Percentiles rank a stretch among this genome's conserved stretches.
These are phyloP conservation scores for Rasamsonia emersonii DNA, from an alignment of 2,329 filamentous ascomycete genomes.

Conservation along the genomic window DNA sequence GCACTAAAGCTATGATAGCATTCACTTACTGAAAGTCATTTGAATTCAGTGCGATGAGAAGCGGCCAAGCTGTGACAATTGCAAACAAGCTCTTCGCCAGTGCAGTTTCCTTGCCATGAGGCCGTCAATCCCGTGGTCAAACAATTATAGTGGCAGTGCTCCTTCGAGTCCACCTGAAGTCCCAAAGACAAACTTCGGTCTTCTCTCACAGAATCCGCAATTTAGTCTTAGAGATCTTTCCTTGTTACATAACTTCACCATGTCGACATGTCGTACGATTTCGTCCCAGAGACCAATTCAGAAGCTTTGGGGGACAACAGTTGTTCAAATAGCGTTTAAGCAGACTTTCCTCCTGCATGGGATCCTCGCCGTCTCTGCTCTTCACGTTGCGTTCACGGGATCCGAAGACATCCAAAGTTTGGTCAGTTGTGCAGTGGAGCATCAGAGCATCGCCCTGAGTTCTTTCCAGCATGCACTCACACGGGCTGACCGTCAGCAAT, in stretches of 20 bases:
- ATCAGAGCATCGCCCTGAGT: constrained; percentile 6
- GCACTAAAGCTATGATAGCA: no score
- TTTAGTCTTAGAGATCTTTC: constrained; percentile 22
- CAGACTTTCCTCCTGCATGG: constrained; percentile 21
- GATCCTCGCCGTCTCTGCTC: constrained; percentile 18
- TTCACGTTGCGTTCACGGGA: constrained; percentile 11
- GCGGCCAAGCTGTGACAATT: constrained; percentile 8
- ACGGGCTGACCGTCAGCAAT: constrained; percentile 1
- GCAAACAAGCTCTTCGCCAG: constrained; percentile 5
- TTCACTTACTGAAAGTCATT: no score
- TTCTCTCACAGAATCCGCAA: constrained; percentile 3
- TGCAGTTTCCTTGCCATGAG: constrained; percentile 9
- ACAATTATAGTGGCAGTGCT: background rate
- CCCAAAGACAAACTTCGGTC: background rate
- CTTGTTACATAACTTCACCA: constrained; percentile 30
- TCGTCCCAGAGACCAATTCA: constrained; percentile 6
- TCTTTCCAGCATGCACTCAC: constrained; percentile 6
- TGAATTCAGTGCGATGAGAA: constrained; percentile 10
- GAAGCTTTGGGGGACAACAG: constrained; percentile 16
- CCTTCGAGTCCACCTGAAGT: no score
- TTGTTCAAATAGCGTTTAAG: constrained; percentile 17
- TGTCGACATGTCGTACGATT: constrained; percentile 13
- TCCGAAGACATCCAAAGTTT: constrained; percentile 1
- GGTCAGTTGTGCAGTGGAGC: constrained; percentile 5
- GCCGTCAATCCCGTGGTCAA: constrained; percentile 5